These are phyloP conservation scores for Exophiala phaeomuriformis DNA, from an alignment of 2,329 filamentous ascomycete species.

Conservation along the genomic window DNA sequence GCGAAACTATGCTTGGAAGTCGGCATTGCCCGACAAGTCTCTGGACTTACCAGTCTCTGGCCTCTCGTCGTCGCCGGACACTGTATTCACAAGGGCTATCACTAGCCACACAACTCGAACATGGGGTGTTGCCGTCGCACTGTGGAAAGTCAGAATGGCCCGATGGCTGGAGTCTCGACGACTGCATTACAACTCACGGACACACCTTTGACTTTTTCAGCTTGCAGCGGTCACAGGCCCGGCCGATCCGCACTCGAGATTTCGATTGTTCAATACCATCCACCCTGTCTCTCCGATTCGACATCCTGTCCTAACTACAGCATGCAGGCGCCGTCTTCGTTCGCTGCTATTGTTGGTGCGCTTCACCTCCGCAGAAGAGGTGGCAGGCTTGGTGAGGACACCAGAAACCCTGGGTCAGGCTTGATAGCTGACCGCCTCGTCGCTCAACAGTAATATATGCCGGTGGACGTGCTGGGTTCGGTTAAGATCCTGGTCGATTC, in stretches of 20 bases:
- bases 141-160: neutral
- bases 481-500: neutral
- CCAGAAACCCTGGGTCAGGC: neutral
- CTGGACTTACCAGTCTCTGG: constrained; percentile 19
- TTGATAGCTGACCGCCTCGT: neutral
- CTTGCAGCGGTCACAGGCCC: constrained; percentile 22
- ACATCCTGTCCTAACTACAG: constrained; percentile 3
- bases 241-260: constrained; percentile 14
- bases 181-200: neutral
- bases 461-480: neutral
- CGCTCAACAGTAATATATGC: neutral
- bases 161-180: too few species aligned
- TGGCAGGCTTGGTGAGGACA: neutral
- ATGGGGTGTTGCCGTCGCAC: constrained; percentile 20
- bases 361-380: neutral
- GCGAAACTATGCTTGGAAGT: neutral
- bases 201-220: constrained; percentile 20
- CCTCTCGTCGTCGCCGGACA: constrained; percentile 18
- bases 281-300: constrained; percentile 10
- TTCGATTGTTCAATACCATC: constrained; percentile 9
- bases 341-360: neutral
- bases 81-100: constrained; percentile 22
- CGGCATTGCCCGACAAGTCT: too few species aligned
- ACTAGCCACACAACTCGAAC: constrained; percentile 12
- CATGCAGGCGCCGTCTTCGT: neutral